These are phyloP conservation scores for Peronospora belbahrii DNA, from an alignment of 352 stramenopile genomes.

Conservation along the genomic window DNA sequence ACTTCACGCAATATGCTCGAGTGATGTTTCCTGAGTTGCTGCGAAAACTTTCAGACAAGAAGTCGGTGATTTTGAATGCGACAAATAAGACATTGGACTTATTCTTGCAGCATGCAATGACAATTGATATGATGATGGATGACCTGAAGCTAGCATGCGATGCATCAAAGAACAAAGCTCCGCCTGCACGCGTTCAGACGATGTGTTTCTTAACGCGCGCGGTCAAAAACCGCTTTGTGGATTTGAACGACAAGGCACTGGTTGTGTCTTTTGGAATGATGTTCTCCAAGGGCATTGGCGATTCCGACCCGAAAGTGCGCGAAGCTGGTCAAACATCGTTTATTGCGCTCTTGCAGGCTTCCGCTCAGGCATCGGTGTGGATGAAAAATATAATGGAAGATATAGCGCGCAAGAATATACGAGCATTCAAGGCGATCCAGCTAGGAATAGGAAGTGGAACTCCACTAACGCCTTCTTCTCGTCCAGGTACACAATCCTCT, in stretches of 20 bases:
- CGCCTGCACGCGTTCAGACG: slow-evolving; percentile 65
- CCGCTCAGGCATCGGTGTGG: slow-evolving; percentile 40
- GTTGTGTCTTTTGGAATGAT: slow-evolving; percentile 57
- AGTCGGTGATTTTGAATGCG: slow-evolving; percentile 69
- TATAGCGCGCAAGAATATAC: slow-evolving; percentile 59
- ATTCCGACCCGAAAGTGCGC: slow-evolving; percentile 71
- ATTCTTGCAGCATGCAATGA: slow-evolving; percentile 74
- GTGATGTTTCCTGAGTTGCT: slow-evolving; percentile 73
- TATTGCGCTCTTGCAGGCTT: slow-evolving; percentile 47
- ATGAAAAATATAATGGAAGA: slow-evolving; percentile 56
- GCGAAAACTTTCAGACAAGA: slow-evolving; percentile 85
- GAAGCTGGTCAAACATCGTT: slow-evolving; percentile 69
- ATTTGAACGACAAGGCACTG: slow-evolving; percentile 47
- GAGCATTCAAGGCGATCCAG: slow-evolving; percentile 62
- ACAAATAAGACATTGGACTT: slow-evolving; percentile 80
- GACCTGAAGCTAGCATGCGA: slow-evolving; percentile 69
- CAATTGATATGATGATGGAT: slow-evolving; percentile 86
- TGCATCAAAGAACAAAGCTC: slow-evolving; percentile 75
- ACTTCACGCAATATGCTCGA: slow-evolving; percentile 69
- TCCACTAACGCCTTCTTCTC: slow-evolving; percentile 26
- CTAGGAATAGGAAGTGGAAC: slow-evolving; percentile 29
- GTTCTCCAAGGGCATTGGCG: slow-evolving; percentile 59
- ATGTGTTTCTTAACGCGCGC: slow-evolving; percentile 61
- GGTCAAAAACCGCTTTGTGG: slow-evolving; percentile 64
- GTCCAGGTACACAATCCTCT: slow-evolving; percentile 27